These are phyloP conservation scores for Amaranthus cruentus DNA, from an alignment of 148 eudicot species.

Conservation along the genomic window DNA sequence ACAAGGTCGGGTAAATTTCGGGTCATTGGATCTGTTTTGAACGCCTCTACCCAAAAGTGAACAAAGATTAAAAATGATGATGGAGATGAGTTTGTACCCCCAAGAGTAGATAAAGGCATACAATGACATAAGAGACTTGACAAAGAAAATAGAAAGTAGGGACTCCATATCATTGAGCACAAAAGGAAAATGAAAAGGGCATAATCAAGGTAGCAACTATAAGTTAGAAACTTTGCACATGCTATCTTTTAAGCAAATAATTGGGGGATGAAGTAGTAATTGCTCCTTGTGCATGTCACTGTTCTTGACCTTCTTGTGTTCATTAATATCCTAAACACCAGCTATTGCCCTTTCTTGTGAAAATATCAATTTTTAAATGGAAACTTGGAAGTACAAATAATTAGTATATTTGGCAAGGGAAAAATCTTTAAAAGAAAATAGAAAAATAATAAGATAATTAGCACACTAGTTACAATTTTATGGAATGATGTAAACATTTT, in stretches of 20 bases:
- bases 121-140: conserved; percentile 24
- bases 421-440: too few relatives aligned
- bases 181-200: conserved; percentile 22
- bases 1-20: too few relatives aligned
- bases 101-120: conserved; percentile 16
- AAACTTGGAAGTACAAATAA: too few relatives aligned
- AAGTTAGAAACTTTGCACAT: conserved; percentile 11
- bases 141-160: conserved; percentile 28
- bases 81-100: conserved; percentile 4
- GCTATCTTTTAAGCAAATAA: conserved; percentile 10
- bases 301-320: not conserved
- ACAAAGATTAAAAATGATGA: not conserved
- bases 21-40: too few relatives aligned
- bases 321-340: conserved; percentile 8
- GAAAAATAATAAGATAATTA: too few relatives aligned
- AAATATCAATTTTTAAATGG: not conserved
- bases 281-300: conserved; percentile 19
- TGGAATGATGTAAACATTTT: too few relatives aligned
- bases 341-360: not conserved
- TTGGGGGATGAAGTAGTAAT: not conserved
- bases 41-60: conserved; percentile 3
- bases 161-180: conserved; percentile 8
- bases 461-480: too few relatives aligned
- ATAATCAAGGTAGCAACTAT: conserved; percentile 14
- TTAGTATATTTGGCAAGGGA: too few relatives aligned